These are phyloP conservation scores for Phytophthora foliorum DNA, from an alignment of 352 stramenopile genomes.

Conservation along the genomic window DNA sequence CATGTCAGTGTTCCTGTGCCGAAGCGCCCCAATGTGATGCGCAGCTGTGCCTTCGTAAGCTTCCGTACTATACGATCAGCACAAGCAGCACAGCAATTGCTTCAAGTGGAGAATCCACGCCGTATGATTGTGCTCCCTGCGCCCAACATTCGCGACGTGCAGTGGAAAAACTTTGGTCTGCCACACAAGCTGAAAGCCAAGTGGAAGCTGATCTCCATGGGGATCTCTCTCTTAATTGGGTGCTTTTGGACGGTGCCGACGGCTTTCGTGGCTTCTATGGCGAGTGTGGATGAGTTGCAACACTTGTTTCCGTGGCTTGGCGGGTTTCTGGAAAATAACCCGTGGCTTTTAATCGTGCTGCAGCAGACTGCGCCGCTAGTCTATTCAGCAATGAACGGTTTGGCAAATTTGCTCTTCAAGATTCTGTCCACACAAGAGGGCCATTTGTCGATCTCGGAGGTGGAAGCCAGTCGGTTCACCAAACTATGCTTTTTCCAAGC, in stretches of 20 bases:
- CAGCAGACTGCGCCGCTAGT: conserved; percentile 75
- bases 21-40: conserved; percentile 67
- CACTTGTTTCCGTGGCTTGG: conserved; percentile 62
- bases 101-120: conserved; percentile 75
- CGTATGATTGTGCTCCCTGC: conserved; percentile 69
- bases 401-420: conserved; percentile 77
- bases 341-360: conserved; percentile 60
- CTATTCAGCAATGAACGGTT: conserved; percentile 74
- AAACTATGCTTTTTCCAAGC: conserved; percentile 85
- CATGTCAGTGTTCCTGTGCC: conserved; percentile 39
- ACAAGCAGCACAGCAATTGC: conserved; percentile 74
- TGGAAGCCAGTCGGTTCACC: conserved; percentile 75
- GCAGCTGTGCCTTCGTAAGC: conserved; percentile 74
- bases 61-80: conserved; percentile 73
- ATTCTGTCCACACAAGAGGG: conserved; percentile 71
- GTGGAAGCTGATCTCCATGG: conserved; percentile 67
- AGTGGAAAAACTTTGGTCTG: conserved; percentile 85
- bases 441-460: conserved; percentile 71
- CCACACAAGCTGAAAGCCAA: conserved; percentile 67
- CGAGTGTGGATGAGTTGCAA: conserved; percentile 70
- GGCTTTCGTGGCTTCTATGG: conserved; percentile 80
- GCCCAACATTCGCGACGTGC: conserved; percentile 72
- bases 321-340: conserved; percentile 50
- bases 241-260: conserved; percentile 87
- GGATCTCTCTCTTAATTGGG: conserved; percentile 65